A percentile compares a stretch with the other conserved stretches of the same genome.
phyloP scores from a whole-genome alignment of 495 filamentous ascomycete species.

The Daldinia vernicosa region DNA sequence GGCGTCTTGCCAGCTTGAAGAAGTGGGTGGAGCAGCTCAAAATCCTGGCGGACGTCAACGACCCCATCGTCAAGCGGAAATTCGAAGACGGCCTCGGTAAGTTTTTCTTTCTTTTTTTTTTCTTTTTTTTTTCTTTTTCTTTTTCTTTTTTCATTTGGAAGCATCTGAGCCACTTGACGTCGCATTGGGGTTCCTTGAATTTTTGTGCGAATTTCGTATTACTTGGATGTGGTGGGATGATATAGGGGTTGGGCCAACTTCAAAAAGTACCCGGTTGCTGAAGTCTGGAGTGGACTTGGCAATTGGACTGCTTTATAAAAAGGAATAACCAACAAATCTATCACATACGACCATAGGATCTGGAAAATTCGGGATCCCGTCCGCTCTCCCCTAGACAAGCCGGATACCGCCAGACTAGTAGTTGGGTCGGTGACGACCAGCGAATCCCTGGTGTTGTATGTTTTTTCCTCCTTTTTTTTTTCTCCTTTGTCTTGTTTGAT shows the following conservation, averaged over 20 bases:
- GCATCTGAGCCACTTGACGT: background rate
- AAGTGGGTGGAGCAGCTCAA: slow-evolving; percentile 81
- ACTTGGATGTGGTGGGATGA: slow-evolving; percentile 1
- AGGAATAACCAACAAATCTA: slow-evolving; percentile 2
- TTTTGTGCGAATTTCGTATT: background rate
- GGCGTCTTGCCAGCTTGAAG: slow-evolving; percentile 73
- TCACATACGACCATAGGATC: slow-evolving; percentile 57
- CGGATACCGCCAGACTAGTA: slow-evolving; percentile 54
- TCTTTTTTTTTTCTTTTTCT: background rate
- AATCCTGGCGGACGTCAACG: slow-evolving; percentile 93
- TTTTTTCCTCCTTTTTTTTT: slow-evolving; percentile 40
- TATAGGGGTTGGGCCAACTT: slow-evolving; percentile 4
- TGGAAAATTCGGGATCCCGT: slow-evolving; percentile 60
- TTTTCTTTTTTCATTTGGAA: slow-evolving; percentile 1
- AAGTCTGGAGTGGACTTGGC: slow-evolving; percentile 15
- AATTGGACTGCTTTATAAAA: slow-evolving; percentile 14
- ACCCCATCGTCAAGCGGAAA: slow-evolving; percentile 89
- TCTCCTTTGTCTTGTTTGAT: slow-evolving; percentile 5
- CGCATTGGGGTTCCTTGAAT: background rate
- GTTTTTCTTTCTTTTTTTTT: slow-evolving; percentile 38
- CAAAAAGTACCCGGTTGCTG: background rate
- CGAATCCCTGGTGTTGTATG: slow-evolving; percentile 59
- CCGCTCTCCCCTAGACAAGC: slow-evolving; percentile 60
- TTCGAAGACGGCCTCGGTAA: slow-evolving; percentile 93
- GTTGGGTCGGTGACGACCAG: slow-evolving; percentile 61